Evolutionary conservation across 2,329 filamentous ascomycete species (phyloP).

Genomic region (Xylaria multiplex): DNA sequence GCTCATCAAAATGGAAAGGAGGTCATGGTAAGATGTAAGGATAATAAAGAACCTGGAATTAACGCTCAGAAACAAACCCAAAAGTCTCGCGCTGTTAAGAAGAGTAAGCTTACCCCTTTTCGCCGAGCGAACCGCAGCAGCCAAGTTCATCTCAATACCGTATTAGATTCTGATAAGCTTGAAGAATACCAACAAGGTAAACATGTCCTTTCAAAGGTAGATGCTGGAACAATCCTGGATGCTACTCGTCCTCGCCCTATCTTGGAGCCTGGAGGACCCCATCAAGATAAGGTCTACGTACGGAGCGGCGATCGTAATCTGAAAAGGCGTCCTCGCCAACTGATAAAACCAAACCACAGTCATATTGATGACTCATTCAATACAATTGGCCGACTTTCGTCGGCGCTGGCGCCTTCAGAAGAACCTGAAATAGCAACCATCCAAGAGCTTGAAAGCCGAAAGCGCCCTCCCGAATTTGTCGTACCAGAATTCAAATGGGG

Average conservation of each 20-base stretch:
- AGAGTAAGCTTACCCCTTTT: slow-evolving; percentile 15
- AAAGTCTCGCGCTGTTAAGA: neutral
- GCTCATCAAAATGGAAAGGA: neutral
- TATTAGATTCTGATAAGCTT: neutral
- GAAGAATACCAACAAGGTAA: neutral
- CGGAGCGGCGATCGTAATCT: neutral
- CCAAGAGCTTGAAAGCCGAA: slow-evolving; percentile 1
- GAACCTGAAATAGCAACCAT: neutral
- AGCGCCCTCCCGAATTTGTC: slow-evolving; percentile 15
- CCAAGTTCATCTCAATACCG: neutral
- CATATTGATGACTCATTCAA: neutral
- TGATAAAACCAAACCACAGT: neutral
- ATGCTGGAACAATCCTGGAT: neutral
- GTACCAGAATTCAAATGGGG: slow-evolving; percentile 22
- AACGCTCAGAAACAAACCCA: neutral
- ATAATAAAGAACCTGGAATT: too few species aligned
- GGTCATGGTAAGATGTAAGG: neutral
- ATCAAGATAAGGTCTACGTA: neutral
- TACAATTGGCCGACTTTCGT: too few species aligned
- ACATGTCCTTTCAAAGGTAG: neutral
- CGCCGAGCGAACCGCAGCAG: neutral
- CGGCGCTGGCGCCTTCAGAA: neutral
- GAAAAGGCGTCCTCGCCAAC: neutral
- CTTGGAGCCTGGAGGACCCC: neutral
- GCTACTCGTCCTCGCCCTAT: neutral